Conservation (phyloP, 2,329 filamentous ascomycete genomes). For the Calcarisporium arbuscula region DNA sequence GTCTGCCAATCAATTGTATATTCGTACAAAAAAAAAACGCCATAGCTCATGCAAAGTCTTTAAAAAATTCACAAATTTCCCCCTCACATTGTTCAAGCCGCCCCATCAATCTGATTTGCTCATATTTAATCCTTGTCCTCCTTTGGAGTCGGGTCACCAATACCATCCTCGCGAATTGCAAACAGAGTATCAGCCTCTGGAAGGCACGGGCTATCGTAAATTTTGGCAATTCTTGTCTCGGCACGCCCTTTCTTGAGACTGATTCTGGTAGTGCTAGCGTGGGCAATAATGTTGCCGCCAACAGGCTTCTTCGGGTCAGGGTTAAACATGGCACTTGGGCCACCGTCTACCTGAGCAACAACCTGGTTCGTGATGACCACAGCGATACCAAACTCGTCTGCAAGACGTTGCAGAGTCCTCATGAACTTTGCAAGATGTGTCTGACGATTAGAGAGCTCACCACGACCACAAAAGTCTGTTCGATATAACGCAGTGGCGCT, state of each 20-base stretch:
- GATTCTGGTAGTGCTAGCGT: constrained; percentile 89
- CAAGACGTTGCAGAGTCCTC: constrained; percentile 72
- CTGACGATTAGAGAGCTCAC: constrained; percentile 90
- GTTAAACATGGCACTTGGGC: constrained; percentile 96
- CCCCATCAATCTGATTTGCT: neutral
- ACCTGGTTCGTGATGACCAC: constrained; percentile 99
- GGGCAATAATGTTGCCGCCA: constrained; percentile 96
- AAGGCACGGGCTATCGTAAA: constrained; percentile 95
- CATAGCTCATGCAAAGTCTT: constrained; percentile 20
- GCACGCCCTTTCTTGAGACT: constrained; percentile 92
- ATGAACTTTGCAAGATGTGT: constrained; percentile 85
- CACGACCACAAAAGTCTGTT: constrained; percentile 94
- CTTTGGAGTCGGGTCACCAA: constrained; percentile 92
- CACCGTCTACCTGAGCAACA: constrained; percentile 95
- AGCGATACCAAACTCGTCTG: constrained; percentile 86
- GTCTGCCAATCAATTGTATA: too few relatives aligned
- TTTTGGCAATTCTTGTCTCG: constrained; percentile 97
- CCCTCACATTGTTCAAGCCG: constrained; percentile 4
- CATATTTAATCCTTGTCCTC: constrained; percentile 71
- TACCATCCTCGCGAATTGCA: constrained; percentile 94
- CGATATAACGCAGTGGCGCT: constrained; percentile 93
- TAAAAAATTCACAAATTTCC: constrained; percentile 15
- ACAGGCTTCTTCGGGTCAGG: constrained; percentile 99
- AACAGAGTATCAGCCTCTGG: constrained; percentile 96
- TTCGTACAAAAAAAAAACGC: constrained; percentile 22